phyloP scores from a whole-genome alignment of 768 basidiomycete genomes.

The Saitozyma podzolica region DNA sequence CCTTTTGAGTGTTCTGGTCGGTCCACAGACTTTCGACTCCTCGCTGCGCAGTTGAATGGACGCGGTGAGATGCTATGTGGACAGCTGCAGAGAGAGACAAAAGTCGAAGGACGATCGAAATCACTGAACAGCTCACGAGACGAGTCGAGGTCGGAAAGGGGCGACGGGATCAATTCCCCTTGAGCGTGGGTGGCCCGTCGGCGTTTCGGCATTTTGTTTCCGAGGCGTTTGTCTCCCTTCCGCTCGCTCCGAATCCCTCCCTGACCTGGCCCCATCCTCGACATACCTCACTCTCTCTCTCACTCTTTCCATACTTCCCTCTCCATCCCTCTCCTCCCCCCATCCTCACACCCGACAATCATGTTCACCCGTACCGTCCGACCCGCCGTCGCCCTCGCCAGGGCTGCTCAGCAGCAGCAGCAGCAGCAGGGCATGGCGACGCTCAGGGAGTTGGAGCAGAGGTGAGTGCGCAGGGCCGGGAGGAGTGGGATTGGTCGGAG shows the following conservation, averaged over 20 bases:
- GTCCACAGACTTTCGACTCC: no score
- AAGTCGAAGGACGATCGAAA: no score
- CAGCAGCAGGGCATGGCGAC: slow-evolving; percentile 66
- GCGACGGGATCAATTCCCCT: no score
- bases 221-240: not conserved
- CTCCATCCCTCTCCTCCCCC: slow-evolving; percentile 31
- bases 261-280: slow-evolving; percentile 1
- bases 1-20: no score
- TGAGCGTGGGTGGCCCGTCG: no score
- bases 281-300: slow-evolving; percentile 3
- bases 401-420: slow-evolving; percentile 34
- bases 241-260: not conserved
- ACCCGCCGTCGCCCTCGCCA: slow-evolving; percentile 39
- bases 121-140: no score
- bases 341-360: slow-evolving; percentile 26
- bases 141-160: no score
- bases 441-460: slow-evolving; percentile 92
- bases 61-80: no score
- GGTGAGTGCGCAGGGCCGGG: slow-evolving; percentile 50
- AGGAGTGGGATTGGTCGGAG: no score
- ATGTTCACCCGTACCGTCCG: slow-evolving; percentile 68
- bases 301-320: slow-evolving; percentile 6
- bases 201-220: not conserved
- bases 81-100: no score
- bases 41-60: no score